Base-by-base conservation (phyloP, 495 filamentous ascomycete species). In the Aspergillus nidulans region DNA sequence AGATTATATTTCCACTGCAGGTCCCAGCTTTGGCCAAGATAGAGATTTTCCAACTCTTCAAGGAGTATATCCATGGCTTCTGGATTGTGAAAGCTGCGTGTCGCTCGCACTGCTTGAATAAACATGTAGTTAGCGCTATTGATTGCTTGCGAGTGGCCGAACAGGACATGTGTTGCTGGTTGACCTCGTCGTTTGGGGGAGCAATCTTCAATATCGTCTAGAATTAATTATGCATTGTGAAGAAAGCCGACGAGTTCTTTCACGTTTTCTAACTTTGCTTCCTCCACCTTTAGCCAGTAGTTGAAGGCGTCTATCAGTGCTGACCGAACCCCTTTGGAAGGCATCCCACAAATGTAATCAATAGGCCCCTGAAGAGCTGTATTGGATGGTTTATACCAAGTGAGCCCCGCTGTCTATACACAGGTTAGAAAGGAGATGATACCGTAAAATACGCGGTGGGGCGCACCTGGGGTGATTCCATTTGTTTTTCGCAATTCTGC, bases 111-210 rank as follows among this genome's bases (percentile, higher is more conserved):
- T 0, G 90, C 90, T 49, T 74, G 75, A 62, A 95, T 92, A 73
- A 95, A 95, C 38, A 91, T 79, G 64, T 95, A 95, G 72, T 95
- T 96, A 34, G 90, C 90, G 15, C 83, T 85, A 70, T 96, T 97
- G 69, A 97, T 94, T 23, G 91, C 94, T 69, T 96, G 90, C 1
- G 92, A 85, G 0, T 85, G 81, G 39, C 92, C 92, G 62, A 91
- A 97, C 52, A 96, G 91, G 61, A 70, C 78, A 69, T 97, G 90
- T 1, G 92, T 88, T 9, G 91, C 90, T 3, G 92, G 92, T 10
- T 86, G 70, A 13, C 92, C 92, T 25, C 92, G 81, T 10, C 92
- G 83, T 1, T 96, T 80, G 20, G 77, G 55, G 1, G 88, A 92
- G 34, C 70, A 80, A 69, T 97, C 88, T 68, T 92, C 84, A 9